Evolutionary conservation across 257 asterid genomes (phyloP), one percentile per base, ranked within the genome.

Genomic region (Solanum arcanum): DNA sequence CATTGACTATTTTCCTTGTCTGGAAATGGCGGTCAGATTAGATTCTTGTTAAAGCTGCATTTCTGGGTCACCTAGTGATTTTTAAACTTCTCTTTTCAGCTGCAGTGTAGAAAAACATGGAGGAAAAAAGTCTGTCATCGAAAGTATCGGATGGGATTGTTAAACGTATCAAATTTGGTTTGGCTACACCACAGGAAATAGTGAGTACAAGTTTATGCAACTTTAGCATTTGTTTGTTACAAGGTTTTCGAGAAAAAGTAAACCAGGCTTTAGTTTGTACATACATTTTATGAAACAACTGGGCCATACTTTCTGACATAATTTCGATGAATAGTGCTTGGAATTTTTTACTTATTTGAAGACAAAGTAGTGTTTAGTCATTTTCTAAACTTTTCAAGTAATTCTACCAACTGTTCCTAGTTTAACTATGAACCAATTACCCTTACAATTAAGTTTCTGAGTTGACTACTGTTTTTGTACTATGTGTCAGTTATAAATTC

Each of bases 141-240:
- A 84, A 88, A 35, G 46, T 88, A 39, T 77, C 87, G 72, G 97
- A 93, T 89, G 98, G 95, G 69, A 90, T 88, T 87, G 93, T 97
- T 83, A 89, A 87, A 56, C 90, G 94, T 68, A 93, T 97, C 89
- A 92, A 72, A 49, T 95, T 97, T 86, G 91, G 94, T 87, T 93
- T 97, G 90, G 97, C 98, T 84, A 94, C 95, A 84, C 92, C 91
- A 70, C 95, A 94, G 86, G 98, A 97, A 91, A 95, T 97, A 90
- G 99, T 97, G 91, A 93, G 95, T 86, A 72, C 62, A 78, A 25
- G 64, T 25, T 78, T 78, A 27, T 27, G 41, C 25, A 44, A 12
- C 39, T 46, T 78, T 77, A 44, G 83, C 80, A 23, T 44, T 83
- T 75, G 20, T 25, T 27, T 23, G 74, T 59, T 68, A 27, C 83